phyloP scores from a whole-genome alignment of 2,329 filamentous ascomycete genomes.

The Metarhizium robertsii region DNA sequence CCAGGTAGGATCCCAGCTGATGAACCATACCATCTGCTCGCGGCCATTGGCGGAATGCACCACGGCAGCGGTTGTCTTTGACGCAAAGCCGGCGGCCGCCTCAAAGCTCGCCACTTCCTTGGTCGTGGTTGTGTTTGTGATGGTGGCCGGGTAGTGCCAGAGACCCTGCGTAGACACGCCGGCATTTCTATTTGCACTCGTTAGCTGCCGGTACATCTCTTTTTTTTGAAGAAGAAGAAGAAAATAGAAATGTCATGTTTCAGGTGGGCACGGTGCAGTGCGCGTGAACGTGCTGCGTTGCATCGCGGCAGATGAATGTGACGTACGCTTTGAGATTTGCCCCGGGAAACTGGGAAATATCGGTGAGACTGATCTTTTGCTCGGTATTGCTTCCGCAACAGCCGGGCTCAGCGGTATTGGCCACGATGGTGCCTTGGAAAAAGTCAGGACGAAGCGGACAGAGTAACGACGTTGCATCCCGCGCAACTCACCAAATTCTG shows the following conservation, averaged over 20 bases:
- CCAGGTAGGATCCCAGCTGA: conserved; percentile 36
- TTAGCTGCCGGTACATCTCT: not conserved
- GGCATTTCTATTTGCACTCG: conserved; percentile 20
- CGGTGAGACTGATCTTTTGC: not conserved
- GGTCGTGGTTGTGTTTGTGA: conserved; percentile 43
- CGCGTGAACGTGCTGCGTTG: conserved; percentile 11
- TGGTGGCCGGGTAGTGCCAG: conserved; percentile 49
- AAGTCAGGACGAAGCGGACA: not conserved
- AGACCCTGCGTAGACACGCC: conserved; percentile 40
- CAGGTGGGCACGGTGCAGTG: not conserved
- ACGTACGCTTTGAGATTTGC: not conserved
- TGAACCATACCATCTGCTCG: conserved; percentile 55
- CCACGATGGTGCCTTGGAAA: not conserved
- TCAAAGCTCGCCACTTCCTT: conserved; percentile 44
- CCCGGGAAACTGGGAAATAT: not conserved
- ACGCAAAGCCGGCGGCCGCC: conserved; percentile 28
- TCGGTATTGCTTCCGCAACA: not conserved
- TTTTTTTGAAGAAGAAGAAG: too few species aligned
- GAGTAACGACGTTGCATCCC: conserved; percentile 27
- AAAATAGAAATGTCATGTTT: too few species aligned
- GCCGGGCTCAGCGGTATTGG: not conserved
- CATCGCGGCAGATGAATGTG: not conserved
- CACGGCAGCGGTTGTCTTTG: conserved; percentile 41
- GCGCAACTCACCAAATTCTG: conserved; percentile 33
- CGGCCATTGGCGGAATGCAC: conserved; percentile 48